A percentile compares a stretch with the other conserved stretches of the same genome.
phyloP scores from a whole-genome alignment of 2,329 filamentous ascomycete genomes.

The Aspergillaceae sp. region DNA sequence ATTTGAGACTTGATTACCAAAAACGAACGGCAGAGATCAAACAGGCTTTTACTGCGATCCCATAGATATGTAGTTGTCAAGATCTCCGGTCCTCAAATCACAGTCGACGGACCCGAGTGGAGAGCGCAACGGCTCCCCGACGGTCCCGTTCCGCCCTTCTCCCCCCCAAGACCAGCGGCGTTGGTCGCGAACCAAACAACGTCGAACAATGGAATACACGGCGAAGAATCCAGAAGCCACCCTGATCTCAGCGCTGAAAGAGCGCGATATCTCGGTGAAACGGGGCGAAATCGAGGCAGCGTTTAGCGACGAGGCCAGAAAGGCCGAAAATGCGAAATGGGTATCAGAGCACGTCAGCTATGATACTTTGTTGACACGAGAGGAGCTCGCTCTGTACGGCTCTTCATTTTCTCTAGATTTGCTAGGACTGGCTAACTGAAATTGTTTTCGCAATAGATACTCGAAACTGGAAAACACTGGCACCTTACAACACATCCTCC shows the following conservation, averaged over 20 bases:
- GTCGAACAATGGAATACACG: conserved; percentile 9
- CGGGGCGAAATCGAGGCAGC: conserved; percentile 20
- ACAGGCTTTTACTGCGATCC: too few relatives aligned
- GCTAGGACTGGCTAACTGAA: not conserved
- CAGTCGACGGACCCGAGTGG: not conserved
- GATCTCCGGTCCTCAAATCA: too few relatives aligned
- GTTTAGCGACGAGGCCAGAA: conserved; percentile 14
- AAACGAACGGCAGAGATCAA: too few relatives aligned
- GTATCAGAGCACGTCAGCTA: conserved; percentile 21
- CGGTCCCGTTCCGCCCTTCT: not conserved
- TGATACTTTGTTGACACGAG: conserved; percentile 31
- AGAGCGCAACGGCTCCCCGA: not conserved
- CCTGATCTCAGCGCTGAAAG: conserved; percentile 21
- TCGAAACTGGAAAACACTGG: conserved; percentile 26
- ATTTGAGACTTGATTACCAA: too few relatives aligned
- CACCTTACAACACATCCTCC: conserved; percentile 20
- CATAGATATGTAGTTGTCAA: too few relatives aligned
- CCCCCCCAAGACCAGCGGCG: too few relatives aligned
- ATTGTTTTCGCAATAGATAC: conserved; percentile 16
- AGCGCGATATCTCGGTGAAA: conserved; percentile 21
- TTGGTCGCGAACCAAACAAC: conserved; percentile 1
- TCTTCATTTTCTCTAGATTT: not conserved
- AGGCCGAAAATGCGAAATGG: conserved; percentile 22
- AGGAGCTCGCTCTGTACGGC: conserved; percentile 31
- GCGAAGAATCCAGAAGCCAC: conserved; percentile 12